Conservation (phyloP, 371 early-diverging fungal genomes). For the Actinomucor elegans region DNA sequence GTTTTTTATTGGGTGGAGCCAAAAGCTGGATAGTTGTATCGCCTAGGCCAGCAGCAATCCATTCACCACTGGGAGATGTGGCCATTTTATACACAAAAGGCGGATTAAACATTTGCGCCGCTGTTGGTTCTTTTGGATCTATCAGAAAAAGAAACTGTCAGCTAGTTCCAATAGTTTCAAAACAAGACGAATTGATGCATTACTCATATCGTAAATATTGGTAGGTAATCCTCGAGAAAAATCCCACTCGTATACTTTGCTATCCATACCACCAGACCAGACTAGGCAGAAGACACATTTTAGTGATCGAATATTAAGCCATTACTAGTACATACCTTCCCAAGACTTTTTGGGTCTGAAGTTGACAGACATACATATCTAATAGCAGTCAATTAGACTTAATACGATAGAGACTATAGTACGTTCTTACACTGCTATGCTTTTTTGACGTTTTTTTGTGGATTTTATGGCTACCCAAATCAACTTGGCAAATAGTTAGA, state of each 20-base stretch:
- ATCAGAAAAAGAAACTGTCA: neutral
- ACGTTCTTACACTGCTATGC: constrained; percentile 34
- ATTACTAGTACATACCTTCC: constrained; percentile 53
- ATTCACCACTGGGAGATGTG: constrained; percentile 27
- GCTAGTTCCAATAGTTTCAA: too few species aligned
- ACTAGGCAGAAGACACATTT: too few species aligned
- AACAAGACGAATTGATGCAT: neutral
- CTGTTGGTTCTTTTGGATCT: constrained; percentile 27
- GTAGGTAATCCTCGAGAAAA: constrained; percentile 37
- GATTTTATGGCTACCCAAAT: constrained; percentile 37
- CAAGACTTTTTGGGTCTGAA: constrained; percentile 45
- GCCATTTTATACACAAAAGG: constrained; percentile 46
- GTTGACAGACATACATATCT: constrained; percentile 48
- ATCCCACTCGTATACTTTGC: constrained; percentile 45
- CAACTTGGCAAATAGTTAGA: constrained; percentile 24
- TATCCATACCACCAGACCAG: constrained; percentile 54
- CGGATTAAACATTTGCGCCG: constrained; percentile 50
- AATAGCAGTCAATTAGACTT: neutral
- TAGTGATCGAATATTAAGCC: neutral
- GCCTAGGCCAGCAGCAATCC: constrained; percentile 46
- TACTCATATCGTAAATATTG: constrained; percentile 35
- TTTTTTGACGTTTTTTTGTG: constrained; percentile 41
- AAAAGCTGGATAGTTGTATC: constrained; percentile 37
- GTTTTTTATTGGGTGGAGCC: constrained; percentile 18
- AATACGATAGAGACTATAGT: too few species aligned